Evolutionary conservation across 2,329 filamentous ascomycete genomes (phyloP), one percentile per base, ranked within the genome.

Genomic region (Geosmithia flava): DNA sequence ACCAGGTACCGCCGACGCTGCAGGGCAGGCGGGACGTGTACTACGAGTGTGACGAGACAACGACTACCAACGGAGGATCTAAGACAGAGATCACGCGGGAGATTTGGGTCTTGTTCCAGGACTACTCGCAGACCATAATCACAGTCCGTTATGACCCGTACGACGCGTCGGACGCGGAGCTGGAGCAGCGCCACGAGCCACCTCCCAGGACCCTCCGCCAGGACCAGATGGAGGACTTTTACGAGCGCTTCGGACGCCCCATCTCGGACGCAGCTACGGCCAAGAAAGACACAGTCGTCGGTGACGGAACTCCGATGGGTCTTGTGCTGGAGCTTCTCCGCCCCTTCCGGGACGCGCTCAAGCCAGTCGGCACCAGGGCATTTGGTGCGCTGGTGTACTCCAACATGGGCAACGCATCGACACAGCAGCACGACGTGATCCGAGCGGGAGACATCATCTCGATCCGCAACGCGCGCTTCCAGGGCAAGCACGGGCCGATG

Each of bases 41-140:
- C 47, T 85, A 80, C 47, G 89, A 97, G 63, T 76, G 83, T 20
- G 87, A 95, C 53, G 87, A 96, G 60, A 80, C 82, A 1, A 81
- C 76, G 7, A 77, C 83, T 15, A 75, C 77, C 11, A 81, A 82
- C 53, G 78, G 82, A 15, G 83, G 83, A 27, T 81, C 85, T 23
- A 83, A 82, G 61, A 80, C 80, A 1, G 76, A 75, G 1, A 70
- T 95, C 19, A 86, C 83, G 7, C 90, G 90, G 54, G 81, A 90
- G 51, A 75, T 96, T 42, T 93, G 85, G 56, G 72, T 97, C n/a
- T 69, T 98, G 8, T 98, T 87, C 69, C 83, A 89, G 58, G 93
- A 98, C 67, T 98, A 98, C 64, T 96, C 90, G 17, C 93, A 97
- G 62, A 97, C 91, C 0, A 75, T 94, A 53, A 78, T 98, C 58